Conservation (phyloP, 306 rosid species). For the Acacia acuminata region DNA sequence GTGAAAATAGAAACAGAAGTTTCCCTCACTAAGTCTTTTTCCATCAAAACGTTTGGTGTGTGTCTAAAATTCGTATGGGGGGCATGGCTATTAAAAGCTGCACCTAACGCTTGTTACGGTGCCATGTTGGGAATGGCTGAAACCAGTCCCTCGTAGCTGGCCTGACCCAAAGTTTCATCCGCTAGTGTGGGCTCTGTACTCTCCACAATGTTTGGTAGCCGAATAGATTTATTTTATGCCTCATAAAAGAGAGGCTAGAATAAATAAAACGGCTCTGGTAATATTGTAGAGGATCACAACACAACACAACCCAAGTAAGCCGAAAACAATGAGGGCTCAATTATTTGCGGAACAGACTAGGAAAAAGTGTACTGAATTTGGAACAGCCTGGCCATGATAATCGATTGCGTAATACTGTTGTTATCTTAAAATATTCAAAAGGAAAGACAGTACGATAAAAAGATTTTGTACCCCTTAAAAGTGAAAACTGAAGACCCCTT, state of each 20-base stretch:
- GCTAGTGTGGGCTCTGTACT: not conserved
- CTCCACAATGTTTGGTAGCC: not conserved
- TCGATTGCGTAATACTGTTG: not conserved
- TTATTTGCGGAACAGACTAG: not conserved
- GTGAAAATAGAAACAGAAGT: not conserved
- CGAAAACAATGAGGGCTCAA: not conserved
- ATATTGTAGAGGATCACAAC: not conserved
- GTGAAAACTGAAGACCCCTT: not conserved
- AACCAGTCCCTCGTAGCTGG: conserved; percentile 16
- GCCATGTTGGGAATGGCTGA: conserved; percentile 12
- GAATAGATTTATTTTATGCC: not conserved
- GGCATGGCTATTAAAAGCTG: conserved; percentile 14
- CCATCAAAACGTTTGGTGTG: not conserved
- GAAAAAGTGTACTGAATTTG: not conserved
- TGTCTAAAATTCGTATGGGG: not conserved
- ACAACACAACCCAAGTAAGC: not conserved
- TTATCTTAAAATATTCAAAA: not conserved
- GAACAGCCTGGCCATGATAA: conserved; percentile 25
- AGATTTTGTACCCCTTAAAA: not conserved
- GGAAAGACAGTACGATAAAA: not conserved
- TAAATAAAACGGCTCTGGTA: not conserved
- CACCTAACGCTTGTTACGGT: not conserved
- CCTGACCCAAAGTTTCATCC: not conserved
- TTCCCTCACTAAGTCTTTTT: not conserved
- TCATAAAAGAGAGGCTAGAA: not conserved